Evolutionary conservation across 768 basidiomycete species (phyloP), one percentile per base, ranked within the genome.

Genomic region (Royoungia palumana): DNA sequence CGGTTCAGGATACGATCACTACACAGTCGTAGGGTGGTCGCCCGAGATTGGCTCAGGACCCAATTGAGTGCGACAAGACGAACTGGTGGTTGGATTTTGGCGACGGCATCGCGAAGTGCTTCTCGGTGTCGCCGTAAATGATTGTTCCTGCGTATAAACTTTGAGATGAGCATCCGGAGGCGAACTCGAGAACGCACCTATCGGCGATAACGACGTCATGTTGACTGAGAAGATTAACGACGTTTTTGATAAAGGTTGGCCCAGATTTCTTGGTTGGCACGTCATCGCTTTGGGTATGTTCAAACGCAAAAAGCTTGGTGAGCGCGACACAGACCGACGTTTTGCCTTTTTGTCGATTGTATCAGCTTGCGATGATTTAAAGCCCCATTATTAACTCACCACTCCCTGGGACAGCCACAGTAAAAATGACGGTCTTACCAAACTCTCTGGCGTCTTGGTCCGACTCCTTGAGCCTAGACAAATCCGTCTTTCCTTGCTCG

Each of bases 241-340:
- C 87, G 50, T 89, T 94, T 63, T 74, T 82, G 46, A 90, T 61
- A 64, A 95, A 95, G 3, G 64, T 52, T 0, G 83, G 75, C 0
- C 76, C 91, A 2, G 86, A 44, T 64, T 85, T 92, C 70, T 93
- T 97, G 32, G 65, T 77, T 35, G 75, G 72, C 5, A 97, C 78
- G 60, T 98, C 91, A 64, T 99, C 96, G 60, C 87, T 91, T 64
- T 98, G 96, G 0, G 89, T 92, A 64, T 98, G 96, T 1, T 78
- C 93, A 51, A 92, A 95, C 0, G 77, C 79, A 59, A 94, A 97
- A 3, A 99, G 76, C 45, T 85, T 76, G 3, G 75, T 56, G 16
- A 98, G 77, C 1, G 91, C 92, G 16, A 96, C 73, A 0, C 89
- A 76, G 12, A 98, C 75, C 0, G 88, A 70, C 0, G 94, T 98